These are phyloP conservation scores for Cornus suecica DNA, from an alignment of 148 eudicot genomes.

Conservation along the genomic window DNA sequence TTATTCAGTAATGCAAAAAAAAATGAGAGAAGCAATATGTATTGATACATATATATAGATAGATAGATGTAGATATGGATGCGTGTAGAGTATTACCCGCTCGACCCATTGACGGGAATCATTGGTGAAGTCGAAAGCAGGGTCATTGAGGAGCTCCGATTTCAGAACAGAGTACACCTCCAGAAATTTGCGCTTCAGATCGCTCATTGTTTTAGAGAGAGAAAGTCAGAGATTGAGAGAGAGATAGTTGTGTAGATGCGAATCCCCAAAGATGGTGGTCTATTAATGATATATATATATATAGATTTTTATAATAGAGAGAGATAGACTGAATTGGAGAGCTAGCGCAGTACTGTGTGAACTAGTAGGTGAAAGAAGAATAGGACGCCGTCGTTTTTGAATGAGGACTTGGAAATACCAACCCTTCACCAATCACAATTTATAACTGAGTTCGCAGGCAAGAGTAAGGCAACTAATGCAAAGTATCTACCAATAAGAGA, in stretches of 20 bases:
- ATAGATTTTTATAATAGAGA: no score
- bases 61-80: neutral
- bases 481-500: neutral
- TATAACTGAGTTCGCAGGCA: neutral
- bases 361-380: neutral
- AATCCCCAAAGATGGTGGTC: neutral
- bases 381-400: neutral
- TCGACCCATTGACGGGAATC: constrained; percentile 78
- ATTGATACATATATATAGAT: neutral
- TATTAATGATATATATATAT: neutral
- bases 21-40: neutral
- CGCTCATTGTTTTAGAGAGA: constrained; percentile 33
- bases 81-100: constrained; percentile 28
- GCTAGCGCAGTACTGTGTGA: neutral
- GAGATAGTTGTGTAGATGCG: neutral
- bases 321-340: no score
- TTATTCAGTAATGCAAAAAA: neutral
- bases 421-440: neutral
- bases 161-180: constrained; percentile 61
- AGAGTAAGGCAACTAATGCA: neutral
- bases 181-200: constrained; percentile 55
- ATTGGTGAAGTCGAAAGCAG: constrained; percentile 73
- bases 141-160: constrained; percentile 75
- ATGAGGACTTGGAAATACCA: neutral
- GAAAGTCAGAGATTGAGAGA: neutral